These are phyloP conservation scores for Lachnellula hyalina DNA, from an alignment of 2,329 filamentous ascomycete species.

Conservation along the genomic window DNA sequence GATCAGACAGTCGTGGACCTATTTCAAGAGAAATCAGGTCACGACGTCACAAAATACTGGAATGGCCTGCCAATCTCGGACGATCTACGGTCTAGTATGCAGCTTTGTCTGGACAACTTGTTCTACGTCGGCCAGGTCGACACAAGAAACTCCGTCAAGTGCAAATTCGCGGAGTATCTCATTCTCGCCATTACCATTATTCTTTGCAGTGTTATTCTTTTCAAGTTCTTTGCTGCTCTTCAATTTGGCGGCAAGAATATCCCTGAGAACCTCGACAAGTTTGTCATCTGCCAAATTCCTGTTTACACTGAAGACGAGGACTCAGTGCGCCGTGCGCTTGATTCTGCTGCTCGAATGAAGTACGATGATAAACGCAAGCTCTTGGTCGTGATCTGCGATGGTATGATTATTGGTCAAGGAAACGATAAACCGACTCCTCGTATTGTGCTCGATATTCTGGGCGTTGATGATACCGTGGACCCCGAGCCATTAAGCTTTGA, in stretches of 20 bases:
- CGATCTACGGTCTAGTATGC: constrained; percentile 60
- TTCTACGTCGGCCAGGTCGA: constrained; percentile 93
- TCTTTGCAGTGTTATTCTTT: constrained; percentile 74
- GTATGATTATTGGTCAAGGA: constrained; percentile 99
- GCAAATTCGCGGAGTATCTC: constrained; percentile 85
- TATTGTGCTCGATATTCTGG: constrained; percentile 94
- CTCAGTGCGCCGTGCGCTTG: constrained; percentile 90
- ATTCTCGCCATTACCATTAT: constrained; percentile 79
- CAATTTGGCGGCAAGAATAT: constrained; percentile 89
- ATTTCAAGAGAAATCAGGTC: constrained; percentile 70
- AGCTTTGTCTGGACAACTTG: constrained; percentile 82
- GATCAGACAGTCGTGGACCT: constrained; percentile 65
- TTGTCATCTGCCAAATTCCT: constrained; percentile 95
- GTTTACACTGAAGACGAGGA: constrained; percentile 99
- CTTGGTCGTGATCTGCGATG: constrained; percentile 86
- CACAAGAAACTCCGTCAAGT: constrained; percentile 79
- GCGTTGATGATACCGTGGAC: constrained; percentile 88
- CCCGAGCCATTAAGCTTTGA: constrained; percentile 96
- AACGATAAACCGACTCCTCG: constrained; percentile 94
- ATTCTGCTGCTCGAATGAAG: constrained; percentile 89
- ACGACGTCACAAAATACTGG: constrained; percentile 82
- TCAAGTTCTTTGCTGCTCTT: constrained; percentile 95
- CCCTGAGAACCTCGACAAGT: constrained; percentile 96
- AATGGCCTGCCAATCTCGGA: constrained; percentile 57
- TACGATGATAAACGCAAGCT: constrained; percentile 99